Base-by-base conservation (phyloP, 2,329 filamentous ascomycete genomes). In the Phaeosphaeriaceae sp. region DNA sequence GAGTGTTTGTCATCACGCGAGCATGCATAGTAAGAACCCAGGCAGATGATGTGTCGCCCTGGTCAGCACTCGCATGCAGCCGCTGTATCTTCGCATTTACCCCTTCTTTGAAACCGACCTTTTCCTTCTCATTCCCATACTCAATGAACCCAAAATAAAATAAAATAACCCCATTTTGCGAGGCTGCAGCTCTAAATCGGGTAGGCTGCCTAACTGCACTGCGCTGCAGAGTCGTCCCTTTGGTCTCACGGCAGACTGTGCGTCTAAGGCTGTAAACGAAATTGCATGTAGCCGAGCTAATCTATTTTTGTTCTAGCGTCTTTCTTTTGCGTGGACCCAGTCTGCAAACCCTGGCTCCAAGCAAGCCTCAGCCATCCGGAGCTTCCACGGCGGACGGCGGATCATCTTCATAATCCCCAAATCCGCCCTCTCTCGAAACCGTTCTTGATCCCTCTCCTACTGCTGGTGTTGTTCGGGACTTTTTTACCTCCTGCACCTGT, bases 311-410 rank as follows among this genome's bases (percentile, higher is more conserved):
- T 50, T 33, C 44, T 60, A 59, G 61, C 48, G 33, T 11, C 2
- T n/a, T 51, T 50, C 52, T 42, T 52, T 45, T 47, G 26, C 34
- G 52, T 54, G 46, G 42, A 46, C 52, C 59, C 50, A 64, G 62
- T 63, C 58, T 62, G 56, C 42, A 48, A 45, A 38, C 62, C 63
- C 60, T 39, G 55, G 52, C 55, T 46, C 57, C 42, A 47, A 56
- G 54, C 58, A 65, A 61, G 64, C 65, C 60, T 67, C 61, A 63
- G 58, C 56, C 62, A 64, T 68, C 63, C 66, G 64, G 54, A 62
- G 49, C 60, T 63, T 67, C 59, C 64, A 62, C 58, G 42, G 54
- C 58, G 46, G 50, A 42, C 23, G 7, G 11, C 23, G 23, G 7
- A 26, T 26, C 50, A 49, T 63, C 66, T 58, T 70, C 63, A 68